Conservation (phyloP, 306 rosid genomes). For the Medicago ruthenica region DNA sequence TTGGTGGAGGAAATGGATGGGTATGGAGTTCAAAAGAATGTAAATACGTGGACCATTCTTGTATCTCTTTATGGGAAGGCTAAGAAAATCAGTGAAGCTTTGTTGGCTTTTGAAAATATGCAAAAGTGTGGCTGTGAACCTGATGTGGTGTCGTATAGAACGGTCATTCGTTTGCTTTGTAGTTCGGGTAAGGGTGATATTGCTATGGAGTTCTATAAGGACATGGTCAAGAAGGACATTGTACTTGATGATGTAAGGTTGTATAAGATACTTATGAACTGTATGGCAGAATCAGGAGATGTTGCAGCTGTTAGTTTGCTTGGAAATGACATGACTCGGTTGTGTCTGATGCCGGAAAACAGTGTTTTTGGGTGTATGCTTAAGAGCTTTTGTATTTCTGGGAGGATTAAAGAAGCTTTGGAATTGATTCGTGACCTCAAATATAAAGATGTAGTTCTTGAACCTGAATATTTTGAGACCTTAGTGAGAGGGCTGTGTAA, state of each 20-base stretch:
- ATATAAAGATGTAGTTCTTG: slow-evolving; percentile 61
- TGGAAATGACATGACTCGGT: slow-evolving; percentile 69
- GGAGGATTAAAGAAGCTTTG: slow-evolving; percentile 78
- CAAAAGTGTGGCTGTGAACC: slow-evolving; percentile 65
- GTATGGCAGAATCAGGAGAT: slow-evolving; percentile 70
- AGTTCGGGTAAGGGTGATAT: slow-evolving; percentile 69
- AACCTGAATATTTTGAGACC: slow-evolving; percentile 63
- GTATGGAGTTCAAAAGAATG: slow-evolving; percentile 55
- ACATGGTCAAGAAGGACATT: slow-evolving; percentile 66
- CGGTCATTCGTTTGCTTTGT: slow-evolving; percentile 63
- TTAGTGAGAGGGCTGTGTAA: slow-evolving; percentile 82
- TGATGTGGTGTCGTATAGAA: slow-evolving; percentile 66
- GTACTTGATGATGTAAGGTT: slow-evolving; percentile 58
- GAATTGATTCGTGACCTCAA: slow-evolving; percentile 78
- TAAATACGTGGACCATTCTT: slow-evolving; percentile 86
- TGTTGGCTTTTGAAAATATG: slow-evolving; percentile 67
- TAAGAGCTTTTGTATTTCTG: slow-evolving; percentile 69
- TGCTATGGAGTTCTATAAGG: slow-evolving; percentile 88
- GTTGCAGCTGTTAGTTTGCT: slow-evolving; percentile 56
- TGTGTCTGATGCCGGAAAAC: slow-evolving; percentile 58
- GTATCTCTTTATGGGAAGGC: slow-evolving; percentile 71
- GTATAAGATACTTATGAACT: slow-evolving; percentile 63
- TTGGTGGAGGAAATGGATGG: slow-evolving; percentile 75
- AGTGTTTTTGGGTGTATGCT: slow-evolving; percentile 62
- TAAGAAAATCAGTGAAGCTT: slow-evolving; percentile 64